Evolutionary conservation across 1,284 basidiomycete species (phyloP).

Genomic region (Thecaphora thlaspeos): DNA sequence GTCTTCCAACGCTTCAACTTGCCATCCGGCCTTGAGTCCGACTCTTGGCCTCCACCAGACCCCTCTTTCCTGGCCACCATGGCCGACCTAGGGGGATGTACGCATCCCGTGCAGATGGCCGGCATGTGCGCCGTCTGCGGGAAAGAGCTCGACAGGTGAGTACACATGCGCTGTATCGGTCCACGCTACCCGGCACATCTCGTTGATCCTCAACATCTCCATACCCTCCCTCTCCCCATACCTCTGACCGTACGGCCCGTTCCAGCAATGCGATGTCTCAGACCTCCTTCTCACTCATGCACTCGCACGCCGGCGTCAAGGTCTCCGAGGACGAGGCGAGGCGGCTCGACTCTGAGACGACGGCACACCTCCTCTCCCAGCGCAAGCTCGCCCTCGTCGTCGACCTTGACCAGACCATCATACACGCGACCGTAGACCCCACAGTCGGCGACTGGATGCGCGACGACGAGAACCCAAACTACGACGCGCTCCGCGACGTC

Average conservation of each 20-base stretch:
- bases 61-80: too few relatives aligned
- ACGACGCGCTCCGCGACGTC: slow-evolving; percentile 82
- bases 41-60: too few relatives aligned
- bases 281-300: slow-evolving; percentile 46
- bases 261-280: slow-evolving; percentile 15
- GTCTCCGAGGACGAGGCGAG: slow-evolving; percentile 68
- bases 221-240: too few relatives aligned
- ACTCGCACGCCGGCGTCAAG: slow-evolving; percentile 48
- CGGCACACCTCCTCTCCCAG: slow-evolving; percentile 71
- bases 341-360: slow-evolving; percentile 78
- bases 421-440: slow-evolving; percentile 96
- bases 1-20: too few relatives aligned
- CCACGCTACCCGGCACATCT: neutral
- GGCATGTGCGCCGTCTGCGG: slow-evolving; percentile 92
- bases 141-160: slow-evolving; percentile 85
- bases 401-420: slow-evolving; percentile 97
- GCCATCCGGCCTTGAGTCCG: too few relatives aligned
- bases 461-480: slow-evolving; percentile 81
- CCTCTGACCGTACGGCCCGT: slow-evolving; percentile 1
- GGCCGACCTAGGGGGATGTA: slow-evolving; percentile 63
- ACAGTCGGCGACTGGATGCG: slow-evolving; percentile 95
- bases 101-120: slow-evolving; percentile 85
- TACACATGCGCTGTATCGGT: slow-evolving; percentile 20
- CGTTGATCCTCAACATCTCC: too few relatives aligned
- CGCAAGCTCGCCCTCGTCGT: slow-evolving; percentile 90